These are phyloP conservation scores for Termitomyces eurrhizus DNA, from an alignment of 768 basidiomycete genomes.

Conservation along the genomic window DNA sequence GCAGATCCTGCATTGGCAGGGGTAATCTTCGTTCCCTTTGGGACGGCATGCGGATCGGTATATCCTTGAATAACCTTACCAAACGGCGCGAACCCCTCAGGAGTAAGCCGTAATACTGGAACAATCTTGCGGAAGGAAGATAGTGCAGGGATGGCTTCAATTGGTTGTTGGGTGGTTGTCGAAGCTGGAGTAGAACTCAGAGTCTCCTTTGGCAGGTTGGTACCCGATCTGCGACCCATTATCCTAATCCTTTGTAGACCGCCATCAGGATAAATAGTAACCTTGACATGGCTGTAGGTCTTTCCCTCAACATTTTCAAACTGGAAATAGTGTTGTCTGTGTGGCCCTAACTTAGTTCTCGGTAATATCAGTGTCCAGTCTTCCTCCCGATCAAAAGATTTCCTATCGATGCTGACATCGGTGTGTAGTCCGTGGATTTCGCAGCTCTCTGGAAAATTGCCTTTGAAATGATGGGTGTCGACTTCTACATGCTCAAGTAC, in stretches of 20 bases:
- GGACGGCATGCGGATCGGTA: slow-evolving; percentile 57
- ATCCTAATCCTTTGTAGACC: slow-evolving; percentile 92
- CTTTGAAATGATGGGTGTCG: slow-evolving; percentile 94
- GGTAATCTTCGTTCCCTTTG: slow-evolving; percentile 69
- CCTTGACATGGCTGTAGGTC: slow-evolving; percentile 76
- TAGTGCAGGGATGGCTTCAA: background rate
- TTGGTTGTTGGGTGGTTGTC: slow-evolving; percentile 6
- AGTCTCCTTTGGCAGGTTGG: background rate
- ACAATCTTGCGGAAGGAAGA: slow-evolving; percentile 24
- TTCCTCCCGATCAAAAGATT: slow-evolving; percentile 33
- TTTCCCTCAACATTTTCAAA: slow-evolving; percentile 58
- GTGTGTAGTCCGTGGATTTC: slow-evolving; percentile 64
- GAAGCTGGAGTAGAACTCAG: background rate
- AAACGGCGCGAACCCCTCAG: slow-evolving; percentile 83
- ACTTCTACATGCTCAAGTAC: slow-evolving; percentile 77
- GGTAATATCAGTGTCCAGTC: slow-evolving; percentile 75
- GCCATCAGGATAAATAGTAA: slow-evolving; percentile 93
- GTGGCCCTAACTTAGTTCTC: slow-evolving; percentile 79
- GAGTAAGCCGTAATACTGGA: slow-evolving; percentile 69
- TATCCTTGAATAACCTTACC: slow-evolving; percentile 93
- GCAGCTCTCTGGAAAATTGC: slow-evolving; percentile 90
- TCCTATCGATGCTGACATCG: slow-evolving; percentile 33
- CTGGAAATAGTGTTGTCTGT: slow-evolving; percentile 87
- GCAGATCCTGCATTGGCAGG: slow-evolving; percentile 89
- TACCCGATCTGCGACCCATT: slow-evolving; percentile 50